Percentiles rank a stretch among this genome's conserved stretches.
phyloP scores from a whole-genome alignment of 169 alveolate genomes.

The Eimeria falciformis region DNA sequence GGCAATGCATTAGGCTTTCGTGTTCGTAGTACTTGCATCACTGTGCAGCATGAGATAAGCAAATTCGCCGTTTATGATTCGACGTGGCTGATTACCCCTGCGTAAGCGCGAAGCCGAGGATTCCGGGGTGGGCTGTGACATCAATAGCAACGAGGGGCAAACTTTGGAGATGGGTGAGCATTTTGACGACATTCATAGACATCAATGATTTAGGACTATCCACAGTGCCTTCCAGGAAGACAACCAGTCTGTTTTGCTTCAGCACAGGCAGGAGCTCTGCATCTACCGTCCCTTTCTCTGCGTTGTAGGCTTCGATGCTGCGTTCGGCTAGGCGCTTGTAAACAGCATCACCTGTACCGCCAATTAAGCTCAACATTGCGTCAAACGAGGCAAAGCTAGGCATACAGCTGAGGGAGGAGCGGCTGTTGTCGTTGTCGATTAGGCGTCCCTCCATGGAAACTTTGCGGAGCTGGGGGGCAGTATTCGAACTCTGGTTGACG shows the following conservation, averaged over 20 bases:
- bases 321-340: conserved; percentile 35
- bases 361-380: not conserved
- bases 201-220: conserved; percentile 55
- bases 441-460: not conserved
- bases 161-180: conserved; percentile 76
- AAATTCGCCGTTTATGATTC: not conserved
- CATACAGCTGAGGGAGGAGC: not conserved
- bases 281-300: conserved; percentile 39
- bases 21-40: not conserved
- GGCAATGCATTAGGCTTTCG: not conserved
- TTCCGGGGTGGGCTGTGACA: conserved; percentile 74
- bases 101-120: conserved; percentile 62
- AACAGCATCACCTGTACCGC: conserved; percentile 5
- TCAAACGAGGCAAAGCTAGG: not conserved
- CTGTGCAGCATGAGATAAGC: not conserved
- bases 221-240: conserved; percentile 75
- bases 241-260: conserved; percentile 68
- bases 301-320: conserved; percentile 42
- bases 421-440: not conserved
- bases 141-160: conserved; percentile 73
- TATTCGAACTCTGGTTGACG: not conserved
- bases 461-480: not conserved
- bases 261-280: conserved; percentile 61
- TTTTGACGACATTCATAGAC: conserved; percentile 73
- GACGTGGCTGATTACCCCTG: conserved; percentile 8